Conservation (phyloP, 331 rosid species). For the Stylosanthes scabra region DNA sequence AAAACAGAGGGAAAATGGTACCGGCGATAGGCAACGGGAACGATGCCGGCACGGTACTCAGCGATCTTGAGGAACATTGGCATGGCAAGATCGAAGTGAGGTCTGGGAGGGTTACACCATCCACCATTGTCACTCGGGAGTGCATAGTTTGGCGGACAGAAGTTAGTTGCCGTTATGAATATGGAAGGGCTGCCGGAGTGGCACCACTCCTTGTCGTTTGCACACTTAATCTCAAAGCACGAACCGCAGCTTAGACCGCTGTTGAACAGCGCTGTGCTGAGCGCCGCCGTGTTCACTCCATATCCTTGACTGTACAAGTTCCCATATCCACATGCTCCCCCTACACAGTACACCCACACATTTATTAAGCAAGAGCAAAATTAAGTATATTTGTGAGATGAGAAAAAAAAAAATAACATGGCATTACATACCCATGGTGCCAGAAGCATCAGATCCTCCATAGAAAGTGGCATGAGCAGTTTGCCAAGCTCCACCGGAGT, state of each 20-base stretch:
- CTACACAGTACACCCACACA: conserved; percentile 40
- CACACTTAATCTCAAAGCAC: conserved; percentile 68
- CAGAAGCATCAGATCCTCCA: conserved; percentile 64
- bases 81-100: conserved; percentile 77
- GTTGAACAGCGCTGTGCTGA: conserved; percentile 68
- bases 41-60: conserved; percentile 72
- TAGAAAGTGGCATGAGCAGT: conserved; percentile 59
- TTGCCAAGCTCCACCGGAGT: conserved; percentile 50
- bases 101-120: conserved; percentile 76
- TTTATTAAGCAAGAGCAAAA: too few relatives aligned
- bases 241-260: conserved; percentile 71
- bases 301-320: conserved; percentile 75
- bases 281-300: conserved; percentile 71
- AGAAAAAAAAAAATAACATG: too few relatives aligned
- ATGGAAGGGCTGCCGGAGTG: conserved; percentile 74
- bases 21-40: conserved; percentile 70
- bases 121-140: conserved; percentile 71
- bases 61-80: conserved; percentile 80
- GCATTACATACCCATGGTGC: conserved; percentile 59
- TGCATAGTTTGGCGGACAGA: conserved; percentile 70
- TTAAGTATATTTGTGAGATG: too few relatives aligned
- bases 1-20: not conserved
- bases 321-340: conserved; percentile 78
- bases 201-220: conserved; percentile 65
- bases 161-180: conserved; percentile 61